A percentile compares a stretch with the other conserved stretches of the same genome.
Conservation (phyloP, 2,329 filamentous ascomycete genomes). For the Emericellopsis cladophorae region DNA sequence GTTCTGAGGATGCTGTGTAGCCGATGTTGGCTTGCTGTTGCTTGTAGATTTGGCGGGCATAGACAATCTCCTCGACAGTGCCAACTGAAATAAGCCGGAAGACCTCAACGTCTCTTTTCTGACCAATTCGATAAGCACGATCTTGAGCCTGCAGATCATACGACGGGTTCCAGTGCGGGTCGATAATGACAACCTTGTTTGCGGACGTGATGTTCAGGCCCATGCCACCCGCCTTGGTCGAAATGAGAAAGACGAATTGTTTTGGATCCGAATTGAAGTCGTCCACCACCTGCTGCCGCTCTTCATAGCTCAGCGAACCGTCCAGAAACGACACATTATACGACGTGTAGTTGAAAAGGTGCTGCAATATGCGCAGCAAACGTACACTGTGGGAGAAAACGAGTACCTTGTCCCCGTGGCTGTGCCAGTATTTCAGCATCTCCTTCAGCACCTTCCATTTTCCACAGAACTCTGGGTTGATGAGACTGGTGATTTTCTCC, state of each 20-base stretch:
- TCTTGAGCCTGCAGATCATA: conserved; percentile 95
- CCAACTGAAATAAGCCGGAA: conserved; percentile 84
- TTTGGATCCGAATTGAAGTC: conserved; percentile 80
- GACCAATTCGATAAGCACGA: conserved; percentile 89
- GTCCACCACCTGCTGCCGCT: conserved; percentile 71
- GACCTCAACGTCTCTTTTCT: conserved; percentile 85
- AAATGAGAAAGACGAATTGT: conserved; percentile 93
- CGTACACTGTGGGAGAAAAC: conserved; percentile 91
- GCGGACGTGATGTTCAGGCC: conserved; percentile 94
- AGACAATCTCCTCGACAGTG: conserved; percentile 94
- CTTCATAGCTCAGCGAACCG: conserved; percentile 70
- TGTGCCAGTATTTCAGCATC: conserved; percentile 79
- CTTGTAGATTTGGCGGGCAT: conserved; percentile 95
- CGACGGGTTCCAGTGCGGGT: conserved; percentile 95
- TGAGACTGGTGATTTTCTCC: conserved; percentile 68
- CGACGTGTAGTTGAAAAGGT: conserved; percentile 74
- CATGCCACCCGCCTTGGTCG: conserved; percentile 83
- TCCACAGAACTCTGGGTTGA: conserved; percentile 84
- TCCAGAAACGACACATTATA: conserved; percentile 91
- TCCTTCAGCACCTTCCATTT: conserved; percentile 92
- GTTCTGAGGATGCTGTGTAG: conserved; percentile 83
- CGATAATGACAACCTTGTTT: conserved; percentile 95
- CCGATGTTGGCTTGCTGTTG: conserved; percentile 98
- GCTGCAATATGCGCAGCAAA: conserved; percentile 69
- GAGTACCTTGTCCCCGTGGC: conserved; percentile 83